A percentile compares a stretch with the other conserved stretches of the same genome.
These are phyloP conservation scores for Saccharum officinarum DNA, from an alignment of 176 grass and related monocot genomes.

Conservation along the genomic window DNA sequence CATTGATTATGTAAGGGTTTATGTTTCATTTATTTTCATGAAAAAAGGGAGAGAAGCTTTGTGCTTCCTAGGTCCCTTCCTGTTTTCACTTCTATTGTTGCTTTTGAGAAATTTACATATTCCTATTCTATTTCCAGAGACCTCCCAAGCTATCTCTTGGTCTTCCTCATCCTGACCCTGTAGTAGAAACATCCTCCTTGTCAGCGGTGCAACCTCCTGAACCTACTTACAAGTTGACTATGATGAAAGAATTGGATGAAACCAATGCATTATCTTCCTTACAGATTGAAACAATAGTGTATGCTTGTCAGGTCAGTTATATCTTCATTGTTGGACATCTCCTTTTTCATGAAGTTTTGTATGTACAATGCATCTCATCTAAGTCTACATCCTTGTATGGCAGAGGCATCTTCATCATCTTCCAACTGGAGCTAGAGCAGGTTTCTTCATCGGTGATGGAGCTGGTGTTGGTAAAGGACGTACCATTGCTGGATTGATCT, in stretches of 20 bases:
- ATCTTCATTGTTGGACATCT: slow-evolving; percentile 24
- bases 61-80: slow-evolving; percentile 7
- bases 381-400: slow-evolving; percentile 45
- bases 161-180: slow-evolving; percentile 88
- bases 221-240: slow-evolving; percentile 79
- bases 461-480: slow-evolving; percentile 99
- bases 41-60: background rate
- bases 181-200: slow-evolving; percentile 97
- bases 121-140: slow-evolving; percentile 52
- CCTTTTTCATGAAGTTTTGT: background rate
- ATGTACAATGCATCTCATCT: slow-evolving; percentile 13
- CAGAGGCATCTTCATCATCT: slow-evolving; percentile 94
- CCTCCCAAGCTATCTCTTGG: slow-evolving; percentile 87
- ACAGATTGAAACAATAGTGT: slow-evolving; percentile 96
- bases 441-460: slow-evolving; percentile 96
- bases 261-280: slow-evolving; percentile 88
- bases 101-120: slow-evolving; percentile 4
- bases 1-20: slow-evolving; percentile 77
- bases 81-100: background rate
- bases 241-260: slow-evolving; percentile 77
- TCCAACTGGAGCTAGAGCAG: slow-evolving; percentile 83
- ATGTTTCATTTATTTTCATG: background rate
- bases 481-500: slow-evolving; percentile 96
- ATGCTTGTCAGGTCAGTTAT: slow-evolving; percentile 90
- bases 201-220: slow-evolving; percentile 98